Conservation (phyloP, 208 protist genomes). For the Tritrichomonas foetus region DNA sequence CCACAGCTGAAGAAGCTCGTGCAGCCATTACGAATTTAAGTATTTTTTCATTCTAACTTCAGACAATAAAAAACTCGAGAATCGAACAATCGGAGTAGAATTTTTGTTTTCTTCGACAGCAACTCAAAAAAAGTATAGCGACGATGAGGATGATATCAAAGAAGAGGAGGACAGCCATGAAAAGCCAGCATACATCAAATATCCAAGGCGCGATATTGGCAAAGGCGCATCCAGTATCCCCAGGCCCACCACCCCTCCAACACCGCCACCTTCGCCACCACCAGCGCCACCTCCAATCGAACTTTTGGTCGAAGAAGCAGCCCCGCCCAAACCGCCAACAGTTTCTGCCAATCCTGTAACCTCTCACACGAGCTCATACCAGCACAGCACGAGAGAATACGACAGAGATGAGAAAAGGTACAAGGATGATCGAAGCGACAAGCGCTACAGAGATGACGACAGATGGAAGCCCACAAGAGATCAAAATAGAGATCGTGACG, state of each 20-base stretch:
- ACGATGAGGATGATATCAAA: not conserved
- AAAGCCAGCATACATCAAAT: not conserved
- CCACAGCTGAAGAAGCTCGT: not conserved
- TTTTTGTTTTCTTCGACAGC: not conserved
- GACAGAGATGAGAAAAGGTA: not conserved
- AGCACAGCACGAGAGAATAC: not conserved
- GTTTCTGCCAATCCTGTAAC: too few species aligned
- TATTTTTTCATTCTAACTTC: not conserved
- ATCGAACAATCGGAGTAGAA: not conserved
- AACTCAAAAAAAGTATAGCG: not conserved
- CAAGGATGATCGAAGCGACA: not conserved
- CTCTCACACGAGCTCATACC: not conserved
- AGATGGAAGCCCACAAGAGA: not conserved
- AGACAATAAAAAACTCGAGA: not conserved
- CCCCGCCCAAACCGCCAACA: not conserved
- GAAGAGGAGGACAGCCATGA: not conserved
- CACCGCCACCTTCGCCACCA: not conserved
- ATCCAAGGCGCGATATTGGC: not conserved
- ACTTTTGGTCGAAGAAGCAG: not conserved
- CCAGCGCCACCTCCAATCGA: not conserved
- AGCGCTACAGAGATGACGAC: not conserved
- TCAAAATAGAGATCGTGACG: not conserved
- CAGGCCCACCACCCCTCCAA: not conserved
- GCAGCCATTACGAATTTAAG: not conserved
- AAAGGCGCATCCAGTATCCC: not conserved